Evolutionary conservation across 1,139 yeast genomes (phyloP).

Genomic region (Pichia sp.): DNA sequence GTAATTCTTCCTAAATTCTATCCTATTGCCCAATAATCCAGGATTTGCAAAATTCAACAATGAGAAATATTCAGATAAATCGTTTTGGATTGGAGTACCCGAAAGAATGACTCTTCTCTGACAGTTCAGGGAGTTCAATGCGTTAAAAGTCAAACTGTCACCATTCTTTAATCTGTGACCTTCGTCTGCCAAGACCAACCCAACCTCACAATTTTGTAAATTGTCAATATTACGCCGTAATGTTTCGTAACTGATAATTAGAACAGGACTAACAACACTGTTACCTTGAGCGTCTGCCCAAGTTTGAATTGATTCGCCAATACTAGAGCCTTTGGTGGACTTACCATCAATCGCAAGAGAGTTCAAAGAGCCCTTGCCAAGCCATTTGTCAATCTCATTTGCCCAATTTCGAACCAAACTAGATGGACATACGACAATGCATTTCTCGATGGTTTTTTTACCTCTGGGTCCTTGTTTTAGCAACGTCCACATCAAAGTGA

Average conservation of each 20-base stretch:
- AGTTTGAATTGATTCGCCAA: conserved; percentile 63
- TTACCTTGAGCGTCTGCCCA: conserved; percentile 93
- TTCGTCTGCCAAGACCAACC: conserved; percentile 88
- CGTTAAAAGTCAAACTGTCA: conserved; percentile 87
- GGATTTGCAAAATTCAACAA: conserved; percentile 91
- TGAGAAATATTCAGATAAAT: conserved; percentile 90
- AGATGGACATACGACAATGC: conserved; percentile 94
- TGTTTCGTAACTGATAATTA: conserved; percentile 94
- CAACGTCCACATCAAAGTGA: conserved; percentile 90
- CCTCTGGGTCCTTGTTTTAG: conserved; percentile 90
- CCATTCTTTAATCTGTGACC: conserved; percentile 95
- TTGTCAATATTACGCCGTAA: conserved; percentile 79
- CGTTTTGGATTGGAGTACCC: conserved; percentile 98
- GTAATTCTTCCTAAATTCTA: conserved; percentile 78
- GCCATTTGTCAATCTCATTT: conserved; percentile 91
- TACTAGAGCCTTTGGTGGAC: conserved; percentile 59
- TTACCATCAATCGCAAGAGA: conserved; percentile 94
- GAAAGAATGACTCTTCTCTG: conserved; percentile 86
- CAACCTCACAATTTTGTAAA: conserved; percentile 75
- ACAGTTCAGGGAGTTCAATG: conserved; percentile 77
- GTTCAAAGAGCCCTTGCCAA: conserved; percentile 84
- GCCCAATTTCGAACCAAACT: conserved; percentile 97
- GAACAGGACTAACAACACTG: conserved; percentile 85
- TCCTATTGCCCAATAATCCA: conserved; percentile 79
- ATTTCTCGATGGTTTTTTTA: conserved; percentile 75